These are phyloP conservation scores for Penicillium odoratum DNA, from an alignment of 495 filamentous ascomycete species.

Conservation along the genomic window DNA sequence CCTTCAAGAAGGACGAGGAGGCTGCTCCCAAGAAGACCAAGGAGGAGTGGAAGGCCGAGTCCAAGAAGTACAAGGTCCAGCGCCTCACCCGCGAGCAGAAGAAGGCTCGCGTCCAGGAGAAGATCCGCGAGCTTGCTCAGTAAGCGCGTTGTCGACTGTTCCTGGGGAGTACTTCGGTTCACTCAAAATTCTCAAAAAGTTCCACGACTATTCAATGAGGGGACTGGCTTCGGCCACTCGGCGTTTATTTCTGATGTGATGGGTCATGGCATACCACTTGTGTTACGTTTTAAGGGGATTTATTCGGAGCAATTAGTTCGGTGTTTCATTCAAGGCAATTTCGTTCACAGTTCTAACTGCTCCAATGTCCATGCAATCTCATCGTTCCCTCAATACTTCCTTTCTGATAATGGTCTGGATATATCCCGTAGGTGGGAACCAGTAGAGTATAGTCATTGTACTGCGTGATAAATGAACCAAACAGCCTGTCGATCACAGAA, in stretches of 20 bases:
- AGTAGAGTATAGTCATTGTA: constrained; percentile 1
- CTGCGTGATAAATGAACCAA: not conserved
- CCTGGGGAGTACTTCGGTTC: constrained; percentile 21
- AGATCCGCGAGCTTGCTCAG: constrained; percentile 66
- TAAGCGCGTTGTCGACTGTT: constrained; percentile 31
- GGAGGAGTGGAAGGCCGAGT: constrained; percentile 96
- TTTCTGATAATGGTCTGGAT: constrained; percentile 2
- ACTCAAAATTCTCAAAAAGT: constrained; percentile 25
- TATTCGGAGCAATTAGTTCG: constrained; percentile 34
- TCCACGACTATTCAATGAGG: constrained; percentile 25
- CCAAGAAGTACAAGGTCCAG: constrained; percentile 74
- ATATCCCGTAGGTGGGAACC: constrained; percentile 20
- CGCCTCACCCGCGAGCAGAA: constrained; percentile 83
- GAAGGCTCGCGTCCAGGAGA: constrained; percentile 76
- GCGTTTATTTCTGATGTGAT: constrained; percentile 32
- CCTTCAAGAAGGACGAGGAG: constrained; percentile 88
- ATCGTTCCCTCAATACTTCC: constrained; percentile 33
- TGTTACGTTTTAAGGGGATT: constrained; percentile 24
- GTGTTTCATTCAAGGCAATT: constrained; percentile 36
- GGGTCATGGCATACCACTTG: constrained; percentile 35
- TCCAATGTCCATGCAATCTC: constrained; percentile 36
- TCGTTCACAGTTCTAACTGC: constrained; percentile 34
- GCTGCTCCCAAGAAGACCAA: constrained; percentile 84
- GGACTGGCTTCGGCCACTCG: constrained; percentile 28
- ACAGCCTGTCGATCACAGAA: not conserved